Conservation (phyloP, 495 filamentous ascomycete genomes). For the Penicillium bialowiezense region DNA sequence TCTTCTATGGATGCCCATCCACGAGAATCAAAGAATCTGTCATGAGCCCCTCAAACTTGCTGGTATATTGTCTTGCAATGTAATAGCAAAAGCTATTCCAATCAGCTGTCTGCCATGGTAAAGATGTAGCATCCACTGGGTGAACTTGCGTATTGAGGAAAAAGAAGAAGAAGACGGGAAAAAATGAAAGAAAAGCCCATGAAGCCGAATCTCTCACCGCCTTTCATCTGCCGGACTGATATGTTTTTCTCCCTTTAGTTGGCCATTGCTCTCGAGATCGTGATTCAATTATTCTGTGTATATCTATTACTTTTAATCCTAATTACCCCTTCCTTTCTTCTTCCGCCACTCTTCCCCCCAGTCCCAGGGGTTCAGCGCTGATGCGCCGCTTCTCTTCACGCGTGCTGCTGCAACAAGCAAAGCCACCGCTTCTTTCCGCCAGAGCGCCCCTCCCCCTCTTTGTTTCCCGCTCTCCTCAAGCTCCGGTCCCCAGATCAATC, state of each 20-base stretch:
- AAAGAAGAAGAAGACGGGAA: slow-evolving; percentile 21
- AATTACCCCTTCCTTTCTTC: slow-evolving; percentile 7
- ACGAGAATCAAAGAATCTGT: slow-evolving; percentile 24
- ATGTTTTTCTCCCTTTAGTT: slow-evolving; percentile 10
- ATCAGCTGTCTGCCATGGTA: slow-evolving; percentile 28
- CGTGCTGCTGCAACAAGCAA: slow-evolving; percentile 37
- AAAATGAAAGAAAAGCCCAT: slow-evolving; percentile 8
- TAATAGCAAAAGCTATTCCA: slow-evolving; percentile 24
- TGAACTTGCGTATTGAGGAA: slow-evolving; percentile 30
- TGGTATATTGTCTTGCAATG: slow-evolving; percentile 44
- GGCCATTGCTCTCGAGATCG: slow-evolving; percentile 17
- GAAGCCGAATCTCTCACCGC: slow-evolving; percentile 10
- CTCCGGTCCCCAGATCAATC: slow-evolving; percentile 16
- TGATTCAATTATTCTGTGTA: slow-evolving; percentile 15
- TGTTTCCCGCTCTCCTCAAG: slow-evolving; percentile 25
- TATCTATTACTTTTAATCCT: slow-evolving; percentile 14
- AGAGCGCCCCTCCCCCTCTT: slow-evolving; percentile 33
- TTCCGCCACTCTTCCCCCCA: slow-evolving; percentile 6
- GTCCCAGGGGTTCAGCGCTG: slow-evolving; percentile 17
- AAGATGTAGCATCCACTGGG: slow-evolving; percentile 26
- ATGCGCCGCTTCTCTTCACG: slow-evolving; percentile 43
- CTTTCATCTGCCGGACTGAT: slow-evolving; percentile 15
- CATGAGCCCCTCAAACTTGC: slow-evolving; percentile 51
- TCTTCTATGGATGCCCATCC: slow-evolving; percentile 51
- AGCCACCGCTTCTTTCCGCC: slow-evolving; percentile 41